A percentile compares a stretch with the other conserved stretches of the same genome.
Evolutionary conservation across 148 eudicot genomes (phyloP).

Genomic region (Silene conica): DNA sequence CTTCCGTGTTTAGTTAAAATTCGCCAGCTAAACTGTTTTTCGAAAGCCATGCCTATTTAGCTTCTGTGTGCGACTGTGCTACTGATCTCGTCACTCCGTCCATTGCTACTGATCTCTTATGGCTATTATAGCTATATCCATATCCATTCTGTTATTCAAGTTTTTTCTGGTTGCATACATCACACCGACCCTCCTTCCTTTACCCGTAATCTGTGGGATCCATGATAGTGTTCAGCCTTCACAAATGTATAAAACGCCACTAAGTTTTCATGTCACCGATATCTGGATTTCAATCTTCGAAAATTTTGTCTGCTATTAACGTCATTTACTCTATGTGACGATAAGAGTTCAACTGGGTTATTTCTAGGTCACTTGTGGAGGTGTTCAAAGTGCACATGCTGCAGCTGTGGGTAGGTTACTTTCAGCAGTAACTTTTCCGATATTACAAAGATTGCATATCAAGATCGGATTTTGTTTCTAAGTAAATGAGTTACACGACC

Average conservation of each 20-base stretch:
- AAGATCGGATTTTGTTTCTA: conserved; percentile 1
- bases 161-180: not conserved
- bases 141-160: not conserved
- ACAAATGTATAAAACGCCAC: not conserved
- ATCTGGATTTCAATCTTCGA: not conserved
- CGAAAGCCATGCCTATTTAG: not conserved
- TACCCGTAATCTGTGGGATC: no score
- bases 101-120: not conserved
- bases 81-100: not conserved
- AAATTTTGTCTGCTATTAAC: not conserved
- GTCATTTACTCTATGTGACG: conserved; percentile 10
- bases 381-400: conserved; percentile 98
- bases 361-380: conserved; percentile 97
- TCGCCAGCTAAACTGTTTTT: not conserved
- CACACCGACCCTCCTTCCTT: no score
- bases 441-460: not conserved
- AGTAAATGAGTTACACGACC: not conserved
- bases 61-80: not conserved
- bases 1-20: not conserved
- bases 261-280: not conserved
- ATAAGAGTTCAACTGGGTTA: conserved; percentile 29
- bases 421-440: conserved; percentile 3
- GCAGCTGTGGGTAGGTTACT: conserved; percentile 79
- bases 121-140: not conserved
- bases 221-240: no score